A percentile compares a stretch with the other conserved stretches of the same genome.
phyloP scores from a whole-genome alignment of 2,329 filamentous ascomycete genomes.

The Diaporthe nobilis region DNA sequence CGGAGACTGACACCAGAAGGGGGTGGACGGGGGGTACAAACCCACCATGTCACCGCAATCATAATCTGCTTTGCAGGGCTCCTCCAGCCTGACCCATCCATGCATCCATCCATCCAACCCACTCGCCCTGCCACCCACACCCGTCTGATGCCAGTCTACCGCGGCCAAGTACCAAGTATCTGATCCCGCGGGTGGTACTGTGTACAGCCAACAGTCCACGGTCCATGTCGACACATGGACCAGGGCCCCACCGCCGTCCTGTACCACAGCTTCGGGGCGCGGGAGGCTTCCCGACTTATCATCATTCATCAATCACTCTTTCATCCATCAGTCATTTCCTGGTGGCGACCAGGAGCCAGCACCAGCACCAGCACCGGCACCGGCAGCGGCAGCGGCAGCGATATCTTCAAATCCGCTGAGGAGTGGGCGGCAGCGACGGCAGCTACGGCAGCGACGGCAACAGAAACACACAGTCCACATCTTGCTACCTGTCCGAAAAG shows the following conservation, averaged over 20 bases:
- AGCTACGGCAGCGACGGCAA: neutral
- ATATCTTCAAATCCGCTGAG: neutral
- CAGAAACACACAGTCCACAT: neutral
- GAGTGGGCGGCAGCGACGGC: neutral
- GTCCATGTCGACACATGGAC: constrained; percentile 28
- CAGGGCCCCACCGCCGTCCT: constrained; percentile 5
- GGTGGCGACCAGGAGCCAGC: neutral
- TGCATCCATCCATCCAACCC: constrained; percentile 13
- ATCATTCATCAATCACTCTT: neutral
- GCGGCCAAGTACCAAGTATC: constrained; percentile 22
- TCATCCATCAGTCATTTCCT: neutral
- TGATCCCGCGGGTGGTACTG: neutral
- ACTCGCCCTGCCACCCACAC: constrained; percentile 4
- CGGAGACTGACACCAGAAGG: constrained; percentile 27
- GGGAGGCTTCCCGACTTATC: constrained; percentile 15
- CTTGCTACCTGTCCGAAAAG: neutral
- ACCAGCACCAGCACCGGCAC: neutral
- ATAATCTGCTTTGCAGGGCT: constrained; percentile 18
- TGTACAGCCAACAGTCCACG: neutral
- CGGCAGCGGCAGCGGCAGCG: neutral
- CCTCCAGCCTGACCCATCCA: constrained; percentile 15
- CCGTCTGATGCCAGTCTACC: neutral
- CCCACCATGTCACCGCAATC: constrained; percentile 30
- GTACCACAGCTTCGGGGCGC: constrained; percentile 32
- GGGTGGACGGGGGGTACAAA: constrained; percentile 10